Conservation (phyloP, 306 rosid genomes). For the Cicer arietinum region DNA sequence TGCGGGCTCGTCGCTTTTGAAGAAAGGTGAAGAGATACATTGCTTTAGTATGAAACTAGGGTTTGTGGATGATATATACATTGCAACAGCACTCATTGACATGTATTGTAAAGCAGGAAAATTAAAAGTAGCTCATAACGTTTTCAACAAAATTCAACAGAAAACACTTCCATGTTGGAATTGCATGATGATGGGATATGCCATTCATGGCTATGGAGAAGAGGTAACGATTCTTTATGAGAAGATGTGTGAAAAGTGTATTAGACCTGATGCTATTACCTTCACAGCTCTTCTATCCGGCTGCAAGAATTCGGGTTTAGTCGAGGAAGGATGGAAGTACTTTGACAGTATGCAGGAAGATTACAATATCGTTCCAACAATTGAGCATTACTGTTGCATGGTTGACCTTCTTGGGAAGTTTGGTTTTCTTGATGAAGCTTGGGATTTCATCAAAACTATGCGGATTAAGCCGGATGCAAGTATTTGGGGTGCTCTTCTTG, state of each 20-base stretch:
- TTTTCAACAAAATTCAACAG: constrained; percentile 59
- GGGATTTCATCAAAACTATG: constrained; percentile 64
- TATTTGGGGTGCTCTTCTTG: constrained; percentile 75
- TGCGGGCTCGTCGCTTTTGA: constrained; percentile 64
- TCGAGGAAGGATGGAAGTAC: constrained; percentile 70
- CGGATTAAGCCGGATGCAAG: constrained; percentile 65
- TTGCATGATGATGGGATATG: constrained; percentile 79
- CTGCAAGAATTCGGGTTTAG: constrained; percentile 76
- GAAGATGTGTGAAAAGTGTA: constrained; percentile 48
- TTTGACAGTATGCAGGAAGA: constrained; percentile 67
- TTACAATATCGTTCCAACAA: constrained; percentile 58
- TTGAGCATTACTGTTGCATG: constrained; percentile 84
- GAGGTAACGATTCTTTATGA: constrained; percentile 59
- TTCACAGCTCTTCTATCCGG: constrained; percentile 72
- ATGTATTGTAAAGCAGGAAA: constrained; percentile 72
- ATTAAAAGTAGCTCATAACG: constrained; percentile 48
- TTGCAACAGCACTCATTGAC: constrained; percentile 66
- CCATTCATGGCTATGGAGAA: constrained; percentile 63
- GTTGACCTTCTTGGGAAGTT: constrained; percentile 78
- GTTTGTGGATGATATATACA: constrained; percentile 53
- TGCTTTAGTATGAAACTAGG: constrained; percentile 52
- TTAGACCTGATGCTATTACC: constrained; percentile 67
- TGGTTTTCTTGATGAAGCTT: constrained; percentile 78
- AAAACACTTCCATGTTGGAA: constrained; percentile 78
- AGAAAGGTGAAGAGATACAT: constrained; percentile 72